Conservation (phyloP, 2,329 filamentous ascomycete genomes). For the Knoxdaviesia proteae region DNA sequence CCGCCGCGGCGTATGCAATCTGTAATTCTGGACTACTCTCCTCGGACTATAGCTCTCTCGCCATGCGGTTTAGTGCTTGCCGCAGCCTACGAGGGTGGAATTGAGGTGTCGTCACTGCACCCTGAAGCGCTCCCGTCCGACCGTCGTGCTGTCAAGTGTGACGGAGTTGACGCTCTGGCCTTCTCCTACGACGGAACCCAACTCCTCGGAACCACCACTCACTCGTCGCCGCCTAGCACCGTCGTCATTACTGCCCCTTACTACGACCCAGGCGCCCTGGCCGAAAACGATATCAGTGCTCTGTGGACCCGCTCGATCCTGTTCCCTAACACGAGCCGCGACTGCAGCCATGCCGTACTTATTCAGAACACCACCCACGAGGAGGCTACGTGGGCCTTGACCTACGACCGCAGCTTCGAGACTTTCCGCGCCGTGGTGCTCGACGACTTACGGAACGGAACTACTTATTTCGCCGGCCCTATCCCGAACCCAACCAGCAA, state of each 20-base stretch:
- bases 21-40: conserved; percentile 57
- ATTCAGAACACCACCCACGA: conserved; percentile 38
- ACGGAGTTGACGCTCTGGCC: conserved; percentile 49
- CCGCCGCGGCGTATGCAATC: conserved; percentile 54
- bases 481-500: conserved; percentile 27
- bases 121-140: conserved; percentile 42
- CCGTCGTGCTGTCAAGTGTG: conserved; percentile 57
- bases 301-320: conserved; percentile 76
- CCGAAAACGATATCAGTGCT: conserved; percentile 46
- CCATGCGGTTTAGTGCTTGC: conserved; percentile 67
- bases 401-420: conserved; percentile 57
- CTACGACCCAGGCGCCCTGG: conserved; percentile 49
- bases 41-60: conserved; percentile 59
- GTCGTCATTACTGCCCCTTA: conserved; percentile 65
- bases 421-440: conserved; percentile 60
- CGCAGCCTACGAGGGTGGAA: conserved; percentile 70
- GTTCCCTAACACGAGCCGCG: conserved; percentile 60
- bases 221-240: conserved; percentile 43
- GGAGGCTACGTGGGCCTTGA: conserved; percentile 57
- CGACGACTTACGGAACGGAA: conserved; percentile 54
- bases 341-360: conserved; percentile 58
- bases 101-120: conserved; percentile 63
- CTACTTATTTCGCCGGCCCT: conserved; percentile 61
- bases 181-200: conserved; percentile 66
- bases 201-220: conserved; percentile 52